Conservation (phyloP, 2,329 filamentous ascomycete species). For the Diplodia seriata region DNA sequence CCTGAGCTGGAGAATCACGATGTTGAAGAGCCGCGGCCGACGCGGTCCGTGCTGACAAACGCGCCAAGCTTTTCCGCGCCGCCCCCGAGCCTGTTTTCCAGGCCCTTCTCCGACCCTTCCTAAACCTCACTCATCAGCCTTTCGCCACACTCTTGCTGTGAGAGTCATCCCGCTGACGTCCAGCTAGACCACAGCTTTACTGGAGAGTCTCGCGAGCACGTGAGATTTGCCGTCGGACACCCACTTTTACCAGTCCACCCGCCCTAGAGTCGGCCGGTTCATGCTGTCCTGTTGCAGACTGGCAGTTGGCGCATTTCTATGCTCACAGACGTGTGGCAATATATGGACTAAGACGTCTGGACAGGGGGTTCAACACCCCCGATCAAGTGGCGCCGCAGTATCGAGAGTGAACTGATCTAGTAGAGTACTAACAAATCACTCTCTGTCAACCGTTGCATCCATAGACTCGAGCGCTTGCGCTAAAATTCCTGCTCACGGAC, state of each 20-base stretch:
- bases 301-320: too few relatives aligned
- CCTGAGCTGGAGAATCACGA: constrained; percentile 16
- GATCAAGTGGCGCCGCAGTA: background rate
- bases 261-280: background rate
- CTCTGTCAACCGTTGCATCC: background rate
- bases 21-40: constrained; percentile 20
- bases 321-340: too few relatives aligned
- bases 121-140: too few relatives aligned
- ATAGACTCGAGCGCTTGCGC: background rate
- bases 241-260: background rate
- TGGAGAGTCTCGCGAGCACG: background rate
- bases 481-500: background rate
- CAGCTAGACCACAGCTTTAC: background rate
- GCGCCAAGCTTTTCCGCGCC: constrained; percentile 24
- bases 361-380: background rate
- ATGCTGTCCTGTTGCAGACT: background rate
- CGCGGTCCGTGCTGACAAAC: constrained; percentile 31
- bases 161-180: background rate
- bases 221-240: background rate
- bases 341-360: background rate
- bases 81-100: constrained; percentile 9
- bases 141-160: background rate
- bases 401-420: background rate
- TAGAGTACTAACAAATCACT: background rate
- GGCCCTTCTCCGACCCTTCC: constrained; percentile 6